Conservation (phyloP, 2,329 filamentous ascomycete species). For the Cladosporium oxysporum region DNA sequence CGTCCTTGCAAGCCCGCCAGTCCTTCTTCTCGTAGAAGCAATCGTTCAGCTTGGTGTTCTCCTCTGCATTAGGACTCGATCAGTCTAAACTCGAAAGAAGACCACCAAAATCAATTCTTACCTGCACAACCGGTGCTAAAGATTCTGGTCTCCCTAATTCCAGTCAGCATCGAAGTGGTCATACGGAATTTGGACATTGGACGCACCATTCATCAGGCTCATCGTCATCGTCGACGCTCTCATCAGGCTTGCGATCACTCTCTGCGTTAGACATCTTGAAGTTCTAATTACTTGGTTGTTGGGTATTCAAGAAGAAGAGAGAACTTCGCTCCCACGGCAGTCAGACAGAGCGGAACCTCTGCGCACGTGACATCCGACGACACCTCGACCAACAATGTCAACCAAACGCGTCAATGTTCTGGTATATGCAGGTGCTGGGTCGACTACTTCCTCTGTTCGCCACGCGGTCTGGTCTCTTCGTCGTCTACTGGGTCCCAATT, state of each 20-base stretch:
- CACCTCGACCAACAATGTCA: constrained; percentile 52
- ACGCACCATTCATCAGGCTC: constrained; percentile 93
- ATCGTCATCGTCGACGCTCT: constrained; percentile 63
- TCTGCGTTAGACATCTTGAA: constrained; percentile 34
- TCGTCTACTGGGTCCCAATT: constrained; percentile 81
- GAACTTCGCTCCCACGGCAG: not conserved
- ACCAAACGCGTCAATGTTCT: constrained; percentile 81
- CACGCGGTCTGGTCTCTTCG: constrained; percentile 87
- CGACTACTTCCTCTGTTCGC: constrained; percentile 82
- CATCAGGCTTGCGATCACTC: constrained; percentile 29
- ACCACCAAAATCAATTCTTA: constrained; percentile 38
- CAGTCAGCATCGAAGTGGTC: constrained; percentile 18
- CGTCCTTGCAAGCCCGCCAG: constrained; percentile 83
- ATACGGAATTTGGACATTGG: constrained; percentile 15
- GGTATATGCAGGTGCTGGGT: constrained; percentile 87
- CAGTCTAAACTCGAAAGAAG: constrained; percentile 1
- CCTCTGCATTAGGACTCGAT: constrained; percentile 55
- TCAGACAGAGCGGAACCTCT: not conserved
- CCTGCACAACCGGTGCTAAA: constrained; percentile 93
- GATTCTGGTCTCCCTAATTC: constrained; percentile 87
- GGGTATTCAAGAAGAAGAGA: not conserved
- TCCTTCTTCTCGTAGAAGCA: constrained; percentile 97
- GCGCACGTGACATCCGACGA: constrained; percentile 18
- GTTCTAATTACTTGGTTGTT: not conserved
- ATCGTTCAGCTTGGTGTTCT: constrained; percentile 88